Percentiles rank a stretch among this genome's conserved stretches.
Conservation (phyloP, 1,284 basidiomycete species). For the Ganoderma lingzhi region DNA sequence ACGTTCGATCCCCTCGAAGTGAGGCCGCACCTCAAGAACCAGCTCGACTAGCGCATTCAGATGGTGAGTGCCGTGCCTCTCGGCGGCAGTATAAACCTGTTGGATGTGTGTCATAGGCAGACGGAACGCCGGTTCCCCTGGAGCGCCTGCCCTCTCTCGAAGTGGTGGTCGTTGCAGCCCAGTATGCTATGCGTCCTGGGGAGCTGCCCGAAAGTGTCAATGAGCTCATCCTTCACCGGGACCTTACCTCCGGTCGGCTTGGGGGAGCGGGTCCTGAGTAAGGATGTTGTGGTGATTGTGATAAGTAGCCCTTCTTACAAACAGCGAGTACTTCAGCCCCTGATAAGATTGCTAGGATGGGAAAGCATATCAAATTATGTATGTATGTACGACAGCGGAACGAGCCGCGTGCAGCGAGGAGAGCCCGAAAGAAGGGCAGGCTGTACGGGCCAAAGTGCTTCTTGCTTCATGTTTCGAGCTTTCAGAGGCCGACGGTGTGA, state of each 20-base stretch:
- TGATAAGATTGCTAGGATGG: background rate
- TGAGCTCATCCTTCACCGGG: constrained; percentile 21
- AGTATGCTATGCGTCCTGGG: constrained; percentile 20
- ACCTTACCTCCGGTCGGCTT: constrained; percentile 28
- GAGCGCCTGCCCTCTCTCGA: constrained; percentile 1
- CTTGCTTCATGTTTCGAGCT: constrained; percentile 30
- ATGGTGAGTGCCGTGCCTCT: constrained; percentile 14
- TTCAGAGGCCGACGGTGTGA: constrained; percentile 20
- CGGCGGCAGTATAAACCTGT: background rate
- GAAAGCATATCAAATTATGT: background rate
- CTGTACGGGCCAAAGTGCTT: constrained; percentile 38
- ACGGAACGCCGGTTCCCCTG: constrained; percentile 11
- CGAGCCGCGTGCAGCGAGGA: constrained; percentile 34
- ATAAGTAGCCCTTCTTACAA: background rate
- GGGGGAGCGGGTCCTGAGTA: constrained; percentile 13
- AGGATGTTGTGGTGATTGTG: background rate
- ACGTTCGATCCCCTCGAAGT: constrained; percentile 47
- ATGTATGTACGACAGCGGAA: constrained; percentile 39
- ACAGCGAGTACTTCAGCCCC: background rate
- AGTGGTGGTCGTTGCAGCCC: constrained; percentile 18
- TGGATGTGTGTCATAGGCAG: background rate
- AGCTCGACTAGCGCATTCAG: constrained; percentile 49
- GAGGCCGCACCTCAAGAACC: constrained; percentile 46
- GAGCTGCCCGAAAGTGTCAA: constrained; percentile 18
- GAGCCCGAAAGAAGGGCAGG: constrained; percentile 10